These are phyloP conservation scores for Termitomyces sp. DNA, from an alignment of 768 basidiomycete genomes.

Conservation along the genomic window DNA sequence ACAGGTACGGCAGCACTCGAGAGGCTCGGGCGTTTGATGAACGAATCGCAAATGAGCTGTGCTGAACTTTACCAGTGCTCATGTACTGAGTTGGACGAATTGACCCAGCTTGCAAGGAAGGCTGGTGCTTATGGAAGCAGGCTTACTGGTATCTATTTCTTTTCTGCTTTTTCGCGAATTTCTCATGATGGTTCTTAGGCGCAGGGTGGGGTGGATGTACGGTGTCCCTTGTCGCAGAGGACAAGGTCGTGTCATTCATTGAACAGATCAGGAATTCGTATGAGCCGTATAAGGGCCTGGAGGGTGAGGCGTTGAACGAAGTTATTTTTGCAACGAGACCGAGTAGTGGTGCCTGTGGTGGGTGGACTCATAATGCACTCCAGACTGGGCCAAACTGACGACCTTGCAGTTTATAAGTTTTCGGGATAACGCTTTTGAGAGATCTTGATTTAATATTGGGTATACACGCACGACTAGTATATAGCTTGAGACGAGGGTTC, in stretches of 20 bases:
- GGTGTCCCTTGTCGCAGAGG: slow-evolving; percentile 71
- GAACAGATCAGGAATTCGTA: slow-evolving; percentile 54
- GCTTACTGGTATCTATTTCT: slow-evolving; percentile 57
- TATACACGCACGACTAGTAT: not conserved
- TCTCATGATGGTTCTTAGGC: slow-evolving; percentile 33
- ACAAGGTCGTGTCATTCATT: slow-evolving; percentile 60
- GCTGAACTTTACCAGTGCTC: slow-evolving; percentile 69
- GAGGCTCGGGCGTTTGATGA: slow-evolving; percentile 68
- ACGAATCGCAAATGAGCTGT: slow-evolving; percentile 73
- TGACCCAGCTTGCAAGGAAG: slow-evolving; percentile 56
- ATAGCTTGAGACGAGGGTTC: not conserved
- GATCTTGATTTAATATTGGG: not conserved
- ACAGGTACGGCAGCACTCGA: slow-evolving; percentile 29
- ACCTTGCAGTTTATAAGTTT: slow-evolving; percentile 3
- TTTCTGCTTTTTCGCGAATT: not conserved
- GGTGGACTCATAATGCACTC: not conserved
- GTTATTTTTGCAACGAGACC: slow-evolving; percentile 83
- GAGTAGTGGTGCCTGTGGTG: slow-evolving; percentile 73
- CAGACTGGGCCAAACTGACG: not conserved
- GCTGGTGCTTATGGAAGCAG: slow-evolving; percentile 80
- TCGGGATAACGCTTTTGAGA: not conserved
- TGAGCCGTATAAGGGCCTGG: slow-evolving; percentile 54
- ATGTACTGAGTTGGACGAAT: slow-evolving; percentile 69
- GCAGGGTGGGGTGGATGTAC: slow-evolving; percentile 93
- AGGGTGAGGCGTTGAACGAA: slow-evolving; percentile 52